Evolutionary conservation across 2,329 filamentous ascomycete genomes (phyloP).

Genomic region (Penicillium freii): DNA sequence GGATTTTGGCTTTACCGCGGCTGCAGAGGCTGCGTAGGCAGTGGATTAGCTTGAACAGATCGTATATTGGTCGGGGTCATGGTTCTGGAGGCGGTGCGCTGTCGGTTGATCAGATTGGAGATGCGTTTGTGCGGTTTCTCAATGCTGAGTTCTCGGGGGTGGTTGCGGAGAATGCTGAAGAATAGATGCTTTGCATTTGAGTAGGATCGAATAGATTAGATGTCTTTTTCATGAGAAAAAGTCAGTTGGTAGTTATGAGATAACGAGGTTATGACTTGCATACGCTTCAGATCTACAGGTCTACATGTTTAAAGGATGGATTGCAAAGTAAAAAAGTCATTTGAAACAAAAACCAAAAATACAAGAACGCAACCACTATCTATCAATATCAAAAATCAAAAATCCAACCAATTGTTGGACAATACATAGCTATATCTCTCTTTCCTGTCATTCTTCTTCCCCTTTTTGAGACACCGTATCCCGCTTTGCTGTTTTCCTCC

Average conservation of each 20-base stretch:
- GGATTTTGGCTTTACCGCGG: constrained; percentile 41
- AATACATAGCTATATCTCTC: neutral
- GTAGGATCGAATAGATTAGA: neutral
- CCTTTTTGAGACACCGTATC: constrained; percentile 3
- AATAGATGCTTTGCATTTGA: constrained; percentile 1
- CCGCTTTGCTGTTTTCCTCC: constrained; percentile 4
- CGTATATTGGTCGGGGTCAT: constrained; percentile 39
- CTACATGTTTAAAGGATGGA: neutral
- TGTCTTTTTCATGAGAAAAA: neutral
- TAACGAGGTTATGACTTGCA: constrained; percentile 8
- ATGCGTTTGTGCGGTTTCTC: constrained; percentile 49
- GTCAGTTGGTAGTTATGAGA: constrained; percentile 1
- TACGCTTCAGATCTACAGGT: neutral
- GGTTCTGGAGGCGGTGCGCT: constrained; percentile 35
- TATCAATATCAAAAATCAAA: constrained; percentile 1
- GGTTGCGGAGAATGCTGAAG: constrained; percentile 12
- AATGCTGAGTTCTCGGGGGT: constrained; percentile 44
- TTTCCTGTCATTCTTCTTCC: constrained; percentile 9
- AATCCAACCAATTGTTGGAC: constrained; percentile 5
- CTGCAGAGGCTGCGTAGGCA: constrained; percentile 46
- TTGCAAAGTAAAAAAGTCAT: neutral
- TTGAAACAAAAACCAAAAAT: neutral
- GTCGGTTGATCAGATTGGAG: constrained; percentile 36
- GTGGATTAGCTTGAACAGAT: constrained; percentile 48
- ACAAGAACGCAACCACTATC: neutral